These are phyloP conservation scores for Torrubiellomyces zombiae DNA, from an alignment of 2,329 filamentous ascomycete species.

Conservation along the genomic window DNA sequence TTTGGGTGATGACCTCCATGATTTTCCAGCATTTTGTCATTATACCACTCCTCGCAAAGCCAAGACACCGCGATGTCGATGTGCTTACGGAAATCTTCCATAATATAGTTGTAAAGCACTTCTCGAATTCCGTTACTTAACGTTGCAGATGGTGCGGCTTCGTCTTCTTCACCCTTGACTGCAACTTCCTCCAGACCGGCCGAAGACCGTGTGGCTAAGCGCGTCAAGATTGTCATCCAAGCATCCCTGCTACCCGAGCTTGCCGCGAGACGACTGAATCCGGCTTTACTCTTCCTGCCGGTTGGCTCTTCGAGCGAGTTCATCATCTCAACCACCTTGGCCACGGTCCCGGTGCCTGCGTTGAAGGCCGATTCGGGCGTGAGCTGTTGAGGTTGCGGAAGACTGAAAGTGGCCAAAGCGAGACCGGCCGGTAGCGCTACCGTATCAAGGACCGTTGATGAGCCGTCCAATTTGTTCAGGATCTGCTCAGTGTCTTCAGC, in stretches of 20 bases:
- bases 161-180: constrained; percentile 45
- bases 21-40: constrained; percentile 43
- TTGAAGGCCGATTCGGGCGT: constrained; percentile 55
- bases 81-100: constrained; percentile 80
- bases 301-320: constrained; percentile 52
- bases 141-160: constrained; percentile 18
- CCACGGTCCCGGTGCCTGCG: constrained; percentile 57
- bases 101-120: constrained; percentile 64
- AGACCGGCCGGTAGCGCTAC: constrained; percentile 25
- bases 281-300: constrained; percentile 45
- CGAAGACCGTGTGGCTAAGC: constrained; percentile 66
- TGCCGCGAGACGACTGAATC: constrained; percentile 71
- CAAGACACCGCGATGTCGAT: constrained; percentile 85
- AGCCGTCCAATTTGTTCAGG: constrained; percentile 57
- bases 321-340: constrained; percentile 65
- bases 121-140: constrained; percentile 62
- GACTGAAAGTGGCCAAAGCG: constrained; percentile 59
- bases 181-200: constrained; percentile 47
- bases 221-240: constrained; percentile 76
- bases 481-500: constrained; percentile 66
- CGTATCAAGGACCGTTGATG: constrained; percentile 31
- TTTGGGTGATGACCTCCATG: constrained; percentile 29
- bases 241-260: constrained; percentile 74
- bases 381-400: constrained; percentile 61
- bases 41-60: constrained; percentile 98